Conservation (phyloP, 2,329 filamentous ascomycete genomes). For the Colletotrichum sp. region DNA sequence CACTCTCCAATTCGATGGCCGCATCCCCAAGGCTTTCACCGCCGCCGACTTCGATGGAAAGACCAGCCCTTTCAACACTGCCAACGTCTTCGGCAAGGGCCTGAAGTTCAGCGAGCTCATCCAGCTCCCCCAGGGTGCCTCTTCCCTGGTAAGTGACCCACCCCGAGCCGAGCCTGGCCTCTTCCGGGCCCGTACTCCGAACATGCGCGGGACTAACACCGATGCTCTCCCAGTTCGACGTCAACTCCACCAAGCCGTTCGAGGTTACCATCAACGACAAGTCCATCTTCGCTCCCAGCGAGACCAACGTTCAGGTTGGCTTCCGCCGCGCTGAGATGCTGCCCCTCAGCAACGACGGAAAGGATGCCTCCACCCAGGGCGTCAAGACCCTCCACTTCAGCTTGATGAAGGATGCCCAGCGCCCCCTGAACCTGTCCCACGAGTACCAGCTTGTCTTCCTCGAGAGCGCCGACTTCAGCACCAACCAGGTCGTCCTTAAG, state of each 20-base stretch:
- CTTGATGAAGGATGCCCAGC: conserved; percentile 54
- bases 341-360: conserved; percentile 52
- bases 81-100: conserved; percentile 57
- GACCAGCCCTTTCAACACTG: conserved; percentile 53
- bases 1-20: conserved; percentile 50
- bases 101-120: conserved; percentile 57
- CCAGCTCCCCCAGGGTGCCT: conserved; percentile 45
- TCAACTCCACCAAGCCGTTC: conserved; percentile 44
- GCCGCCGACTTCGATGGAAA: conserved; percentile 48
- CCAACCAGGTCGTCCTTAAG: conserved; percentile 61
- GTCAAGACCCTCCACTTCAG: conserved; percentile 68
- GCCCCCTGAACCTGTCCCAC: conserved; percentile 63
- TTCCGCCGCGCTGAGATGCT: conserved; percentile 67
- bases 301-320: conserved; percentile 56
- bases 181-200: conserved; percentile 6
- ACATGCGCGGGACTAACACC: background rate
- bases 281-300: conserved; percentile 62
- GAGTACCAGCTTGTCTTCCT: conserved; percentile 64
- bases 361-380: conserved; percentile 56
- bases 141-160: conserved; percentile 41
- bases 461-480: conserved; percentile 50
- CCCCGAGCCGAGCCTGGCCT: background rate
- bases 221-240: conserved; percentile 43
- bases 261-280: conserved; percentile 62
- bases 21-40: conserved; percentile 42